Base-by-base conservation (phyloP, 2,329 filamentous ascomycete genomes). In the Pyrenochaeta sp. region DNA sequence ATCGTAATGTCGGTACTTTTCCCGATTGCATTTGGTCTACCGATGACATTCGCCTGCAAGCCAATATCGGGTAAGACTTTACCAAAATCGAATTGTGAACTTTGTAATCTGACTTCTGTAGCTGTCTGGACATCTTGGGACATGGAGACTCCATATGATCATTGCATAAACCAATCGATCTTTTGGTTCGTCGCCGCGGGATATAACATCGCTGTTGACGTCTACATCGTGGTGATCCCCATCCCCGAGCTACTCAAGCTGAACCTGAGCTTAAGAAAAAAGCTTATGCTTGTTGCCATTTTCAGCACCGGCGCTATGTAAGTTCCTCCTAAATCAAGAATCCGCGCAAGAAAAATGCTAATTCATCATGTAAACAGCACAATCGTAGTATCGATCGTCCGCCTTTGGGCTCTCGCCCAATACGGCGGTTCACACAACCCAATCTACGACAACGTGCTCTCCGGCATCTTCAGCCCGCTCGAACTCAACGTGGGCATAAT, bases 341-440 rank as follows among this genome's bases (percentile, higher is more conserved):
- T n/a, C n/a, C n/a, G n/a, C n/a, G n/a, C n/a, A n/a, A n/a, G n/a
- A n/a, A n/a, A n/a, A n/a, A n/a, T 10, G 14, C 26, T 28, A 18
- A n/a, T 17, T 26, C 10, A 11, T 17, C 7, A 6, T 21, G 6
- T 26, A 7, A 13, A 4, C 27, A 48, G 41, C 7, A 53, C 47
- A 9, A 74, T 69, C 4, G 49, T 76, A 11, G 63, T 74, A 24
- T 73, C 71, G 39, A 63, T 72, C 35, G 48, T 75, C 20, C 70
- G 73, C 6, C 57, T 77, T 4, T 61, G 64, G 15, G 67, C 71
- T 2, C 60, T 77, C 9, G 63, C 75, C 28, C 48, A 63, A 22
- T 76, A 76, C 43, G 67, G 68, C 14, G 67, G 57, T 21, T 73
- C 73, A 5, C 41, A 58, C 0, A 75, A 76, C 48, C 41, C 72